phyloP scores from a whole-genome alignment of 257 asterid genomes.

The Salvia hispanica region DNA sequence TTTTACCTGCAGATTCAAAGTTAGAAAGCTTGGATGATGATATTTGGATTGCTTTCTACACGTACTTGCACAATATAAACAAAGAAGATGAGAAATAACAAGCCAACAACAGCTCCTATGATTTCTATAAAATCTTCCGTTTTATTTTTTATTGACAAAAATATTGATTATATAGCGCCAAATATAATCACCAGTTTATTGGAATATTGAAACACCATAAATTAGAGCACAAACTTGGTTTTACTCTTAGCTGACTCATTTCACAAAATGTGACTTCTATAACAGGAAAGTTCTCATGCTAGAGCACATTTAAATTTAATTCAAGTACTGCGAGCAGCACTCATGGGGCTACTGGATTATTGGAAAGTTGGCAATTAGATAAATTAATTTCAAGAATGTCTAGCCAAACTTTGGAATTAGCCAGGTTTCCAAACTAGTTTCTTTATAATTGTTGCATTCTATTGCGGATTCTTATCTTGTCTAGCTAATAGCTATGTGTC shows the following conservation, averaged over 20 bases:
- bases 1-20: slow-evolving; percentile 56
- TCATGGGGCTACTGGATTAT: not conserved
- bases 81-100: not conserved
- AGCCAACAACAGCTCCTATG: not conserved
- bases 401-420: not conserved
- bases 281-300: not conserved
- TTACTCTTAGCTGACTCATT: not conserved
- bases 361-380: not conserved
- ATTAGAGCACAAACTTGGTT: not conserved
- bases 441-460: no score
- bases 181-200: not conserved
- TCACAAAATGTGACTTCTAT: not conserved
- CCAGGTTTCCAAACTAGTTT: not conserved
- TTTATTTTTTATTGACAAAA: not conserved
- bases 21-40: slow-evolving; percentile 25
- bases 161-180: not conserved
- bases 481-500: not conserved
- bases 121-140: not conserved
- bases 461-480: not conserved
- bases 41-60: not conserved
- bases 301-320: not conserved
- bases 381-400: slow-evolving; percentile 5
- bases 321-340: not conserved
- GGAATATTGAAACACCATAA: not conserved
- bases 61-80: not conserved